Evolutionary conservation across 345 rosid genomes (phyloP), one percentile per base, ranked within the genome.

Genomic region (Eucalyptus curtisii): DNA sequence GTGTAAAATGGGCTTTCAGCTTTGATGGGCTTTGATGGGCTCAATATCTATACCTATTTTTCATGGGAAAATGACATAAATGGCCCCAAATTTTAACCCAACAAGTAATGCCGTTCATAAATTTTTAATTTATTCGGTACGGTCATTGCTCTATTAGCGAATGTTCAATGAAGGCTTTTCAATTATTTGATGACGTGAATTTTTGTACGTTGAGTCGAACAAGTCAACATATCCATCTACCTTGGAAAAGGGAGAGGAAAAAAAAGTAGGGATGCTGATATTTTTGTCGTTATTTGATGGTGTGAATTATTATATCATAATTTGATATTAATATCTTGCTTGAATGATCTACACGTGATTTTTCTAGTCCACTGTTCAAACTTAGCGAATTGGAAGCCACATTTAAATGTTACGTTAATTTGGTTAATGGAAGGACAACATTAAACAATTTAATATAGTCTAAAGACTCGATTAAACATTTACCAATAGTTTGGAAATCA

Each of bases 31-130:
- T 61, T 61, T 30, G 33, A 57, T 57, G 68, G 68, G 68, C 33
- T 55, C 61, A 24, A 55, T 4, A 55, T 24, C 31, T 12, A 27
- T 27, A 27, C 13, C 5, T 12, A 59, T 59, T 59, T 12, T 27
- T 59, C 11, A 27, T 1, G 15, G 68, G 16, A 27, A 59, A 59
- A 27, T 11, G 15, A 27, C 13, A 27, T 13, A 9, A 5, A 59
- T 59, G 2, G 4, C 1, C 0, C 13, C 3, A 0, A 0, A 57
- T 3, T 57, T 57, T 25, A 57, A 57, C 7, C 14, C 14, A 1
- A 57, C 1, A 27, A 10, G 3, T 1, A 57, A 10, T 5, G 3
- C 0, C 16, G 31, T 59, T 2, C 16, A 5, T 11, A 5, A 1
- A 12, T 3, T 27, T 59, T 59, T 59, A 5, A 59, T 59, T 59